phyloP scores from a whole-genome alignment of 2,329 filamentous ascomycete genomes.

The Alternaria conjuncta region DNA sequence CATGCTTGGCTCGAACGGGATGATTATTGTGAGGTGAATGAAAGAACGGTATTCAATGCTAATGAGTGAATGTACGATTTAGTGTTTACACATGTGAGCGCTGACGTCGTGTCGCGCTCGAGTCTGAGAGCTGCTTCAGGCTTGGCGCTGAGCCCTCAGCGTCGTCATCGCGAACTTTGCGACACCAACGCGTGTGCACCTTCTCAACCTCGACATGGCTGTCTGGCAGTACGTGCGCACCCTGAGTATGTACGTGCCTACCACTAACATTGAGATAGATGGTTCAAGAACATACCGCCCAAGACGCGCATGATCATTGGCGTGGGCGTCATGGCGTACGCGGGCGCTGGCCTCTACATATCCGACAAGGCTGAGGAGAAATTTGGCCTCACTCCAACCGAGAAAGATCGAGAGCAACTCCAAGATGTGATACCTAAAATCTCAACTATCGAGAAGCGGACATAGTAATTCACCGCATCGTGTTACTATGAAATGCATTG shows the following conservation, averaged over 20 bases:
- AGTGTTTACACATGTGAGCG: background rate
- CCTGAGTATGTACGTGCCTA: background rate
- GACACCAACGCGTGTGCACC: background rate
- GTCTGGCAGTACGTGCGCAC: slow-evolving; percentile 44
- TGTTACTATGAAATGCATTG: too few species aligned
- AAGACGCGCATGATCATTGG: slow-evolving; percentile 76
- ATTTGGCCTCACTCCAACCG: slow-evolving; percentile 73
- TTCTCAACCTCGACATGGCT: slow-evolving; percentile 32
- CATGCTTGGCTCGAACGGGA: background rate
- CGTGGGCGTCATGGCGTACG: slow-evolving; percentile 77
- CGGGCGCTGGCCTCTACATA: slow-evolving; percentile 72
- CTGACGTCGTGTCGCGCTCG: background rate
- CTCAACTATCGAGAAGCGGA: slow-evolving; percentile 39
- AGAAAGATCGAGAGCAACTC: slow-evolving; percentile 74
- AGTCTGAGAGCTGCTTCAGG: background rate
- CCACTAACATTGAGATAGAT: slow-evolving; percentile 28
- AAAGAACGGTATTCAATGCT: background rate
- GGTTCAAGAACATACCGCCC: slow-evolving; percentile 73
- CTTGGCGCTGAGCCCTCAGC: slow-evolving; percentile 9
- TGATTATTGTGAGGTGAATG: background rate
- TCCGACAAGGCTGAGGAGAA: slow-evolving; percentile 76
- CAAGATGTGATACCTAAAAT: slow-evolving; percentile 68
- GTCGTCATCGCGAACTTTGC: slow-evolving; percentile 9
- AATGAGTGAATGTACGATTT: background rate
- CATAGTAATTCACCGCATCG: fast-evolving